Evolutionary conservation across 768 basidiomycete genomes (phyloP), one percentile per base, ranked within the genome.

Genomic region (Agrocybe praecox): DNA sequence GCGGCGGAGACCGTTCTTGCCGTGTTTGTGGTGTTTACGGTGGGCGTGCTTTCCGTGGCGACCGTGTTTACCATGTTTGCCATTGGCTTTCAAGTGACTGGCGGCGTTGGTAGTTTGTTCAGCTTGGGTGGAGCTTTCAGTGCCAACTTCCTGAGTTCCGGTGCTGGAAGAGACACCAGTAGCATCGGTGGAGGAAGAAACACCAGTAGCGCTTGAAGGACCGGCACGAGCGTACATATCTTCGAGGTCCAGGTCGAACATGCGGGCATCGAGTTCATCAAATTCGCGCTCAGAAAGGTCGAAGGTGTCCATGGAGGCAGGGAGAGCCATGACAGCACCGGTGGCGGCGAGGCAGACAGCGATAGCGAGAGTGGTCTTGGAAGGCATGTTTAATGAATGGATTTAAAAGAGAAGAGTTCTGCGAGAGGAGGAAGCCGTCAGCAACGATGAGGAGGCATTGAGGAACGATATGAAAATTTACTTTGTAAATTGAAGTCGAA

Each of bases 301-400:
- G 45, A 56, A 62, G 19, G 53, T 33, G 24, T 62, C 36, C 36
- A 40, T 54, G 17, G 26, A 23, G 29, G 57, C 21, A 36, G 60
- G 63, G 17, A 62, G 48, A 40, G 61, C 53, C 61, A 62, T 60
- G 18, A 62, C 60, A 21, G 56, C 57, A 46, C 56, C 42, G 23
- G 54, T 47, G 50, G 52, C 58, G 29, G 62, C 62, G 33, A 63
- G 56, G 52, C 51, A 53, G 49, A 57, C 54, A 53, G 58, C 58
- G 45, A 61, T 55, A 58, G 62, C 62, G 33, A 63, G 50, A 42
- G 58, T 55, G 36, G 56, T 53, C 52, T 58, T 61, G 26, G 62
- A 63, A 61, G 62, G 62, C 62, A 63, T 60, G n/a, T 52, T 60
- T 49, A 49, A 56, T 58, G 36, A 57, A 47, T 36, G 56, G 51